Percentiles rank a stretch among this genome's conserved stretches.
Conservation (phyloP, 805 yeast genomes). For the Metschnikowia orientalis region DNA sequence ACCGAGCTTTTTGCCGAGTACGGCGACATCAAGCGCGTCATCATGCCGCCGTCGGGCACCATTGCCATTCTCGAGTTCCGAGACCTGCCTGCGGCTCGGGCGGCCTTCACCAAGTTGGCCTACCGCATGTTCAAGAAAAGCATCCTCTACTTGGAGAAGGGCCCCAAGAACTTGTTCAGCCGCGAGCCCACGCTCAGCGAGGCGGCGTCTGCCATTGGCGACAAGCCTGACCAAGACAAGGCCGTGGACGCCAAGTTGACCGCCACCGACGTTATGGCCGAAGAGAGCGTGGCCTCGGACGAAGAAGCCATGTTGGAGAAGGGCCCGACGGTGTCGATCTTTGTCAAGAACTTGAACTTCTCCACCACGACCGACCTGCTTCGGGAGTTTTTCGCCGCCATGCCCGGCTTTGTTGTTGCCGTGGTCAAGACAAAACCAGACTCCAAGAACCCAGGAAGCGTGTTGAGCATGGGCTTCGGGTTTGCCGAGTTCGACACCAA, state of each 20-base stretch:
- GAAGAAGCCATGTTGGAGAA: conserved; percentile 38
- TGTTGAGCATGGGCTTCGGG: conserved; percentile 96
- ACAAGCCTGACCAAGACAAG: conserved; percentile 17
- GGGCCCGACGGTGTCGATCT: conserved; percentile 83
- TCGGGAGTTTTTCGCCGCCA: conserved; percentile 56
- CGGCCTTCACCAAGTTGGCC: conserved; percentile 84
- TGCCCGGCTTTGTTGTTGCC: conserved; percentile 78
- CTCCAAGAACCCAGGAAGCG: conserved; percentile 60
- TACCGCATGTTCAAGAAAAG: conserved; percentile 85
- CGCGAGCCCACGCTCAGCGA: conserved; percentile 47
- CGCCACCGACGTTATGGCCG: conserved; percentile 39
- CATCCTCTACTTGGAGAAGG: conserved; percentile 87
- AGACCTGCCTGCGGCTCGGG: conserved; percentile 77
- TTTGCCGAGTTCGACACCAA: conserved; percentile 84
- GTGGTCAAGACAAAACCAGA: conserved; percentile 86
- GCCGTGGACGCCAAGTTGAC: conserved; percentile 37
- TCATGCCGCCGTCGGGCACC: conserved; percentile 96
- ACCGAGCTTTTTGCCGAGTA: conserved; percentile 74
- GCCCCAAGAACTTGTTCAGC: conserved; percentile 77
- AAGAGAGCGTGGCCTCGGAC: conserved; percentile 16
- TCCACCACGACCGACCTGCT: conserved; percentile 61
- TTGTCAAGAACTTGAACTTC: conserved; percentile 89
- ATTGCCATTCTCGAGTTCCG: conserved; percentile 90
- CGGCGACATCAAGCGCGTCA: conserved; percentile 73
- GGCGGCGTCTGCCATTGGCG: conserved; percentile 16